Evolutionary conservation across 2,329 filamentous ascomycete species (phyloP).

Genomic region (Aureobasidium melanogenum): DNA sequence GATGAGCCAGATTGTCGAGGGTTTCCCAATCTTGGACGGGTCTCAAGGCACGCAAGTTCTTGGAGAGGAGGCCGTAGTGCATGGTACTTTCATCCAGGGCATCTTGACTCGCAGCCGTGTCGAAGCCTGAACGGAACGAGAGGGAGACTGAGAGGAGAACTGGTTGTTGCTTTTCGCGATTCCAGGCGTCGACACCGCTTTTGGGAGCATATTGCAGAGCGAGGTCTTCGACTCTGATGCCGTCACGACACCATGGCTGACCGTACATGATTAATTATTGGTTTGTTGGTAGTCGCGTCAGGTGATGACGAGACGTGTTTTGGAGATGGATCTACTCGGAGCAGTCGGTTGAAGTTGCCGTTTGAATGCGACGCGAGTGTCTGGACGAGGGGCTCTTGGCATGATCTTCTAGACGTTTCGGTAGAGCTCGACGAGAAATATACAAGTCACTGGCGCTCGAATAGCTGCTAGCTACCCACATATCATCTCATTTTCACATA

Average conservation of each 20-base stretch:
- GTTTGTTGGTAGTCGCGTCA: neutral
- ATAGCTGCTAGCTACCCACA: neutral
- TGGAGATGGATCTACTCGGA: neutral
- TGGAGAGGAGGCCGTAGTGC: constrained; percentile 65
- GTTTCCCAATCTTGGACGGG: constrained; percentile 6
- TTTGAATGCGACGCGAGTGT: neutral
- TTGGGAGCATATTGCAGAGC: constrained; percentile 42
- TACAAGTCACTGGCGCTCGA: neutral
- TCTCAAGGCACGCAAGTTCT: constrained; percentile 39
- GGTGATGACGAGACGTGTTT: neutral
- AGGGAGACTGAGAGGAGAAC: constrained; percentile 52
- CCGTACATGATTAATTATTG: neutral
- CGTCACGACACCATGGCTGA: constrained; percentile 14
- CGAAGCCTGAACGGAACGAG: constrained; percentile 47
- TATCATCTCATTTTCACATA: neutral
- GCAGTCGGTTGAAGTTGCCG: neutral
- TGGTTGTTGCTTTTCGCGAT: constrained; percentile 54
- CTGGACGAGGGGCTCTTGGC: neutral
- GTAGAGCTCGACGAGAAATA: neutral
- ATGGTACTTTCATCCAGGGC: constrained; percentile 59
- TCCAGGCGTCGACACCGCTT: constrained; percentile 60
- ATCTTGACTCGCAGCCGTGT: constrained; percentile 50
- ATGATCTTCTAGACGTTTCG: neutral
- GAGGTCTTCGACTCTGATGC: constrained; percentile 55
- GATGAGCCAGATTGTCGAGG: constrained; percentile 5